Base-by-base conservation (phyloP, 306 rosid species). In the Cicer bijugum region DNA sequence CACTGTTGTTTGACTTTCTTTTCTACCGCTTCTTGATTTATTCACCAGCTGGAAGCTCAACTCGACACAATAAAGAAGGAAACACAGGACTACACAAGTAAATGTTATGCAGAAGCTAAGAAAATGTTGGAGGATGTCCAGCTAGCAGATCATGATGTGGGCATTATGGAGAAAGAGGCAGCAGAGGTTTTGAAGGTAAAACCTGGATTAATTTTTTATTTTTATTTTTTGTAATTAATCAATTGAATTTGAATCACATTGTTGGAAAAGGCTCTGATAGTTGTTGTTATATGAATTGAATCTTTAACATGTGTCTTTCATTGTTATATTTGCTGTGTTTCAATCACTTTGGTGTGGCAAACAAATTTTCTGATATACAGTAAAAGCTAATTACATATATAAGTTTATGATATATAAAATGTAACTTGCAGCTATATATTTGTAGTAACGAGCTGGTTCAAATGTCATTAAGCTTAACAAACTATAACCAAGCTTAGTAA, bases 141-240 rank as follows among this genome's bases (percentile, higher is more conserved):
- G 23, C 65, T 12, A 69, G 87, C 88, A 72, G 86, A 83, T 66
- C 84, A 28, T 70, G 84, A 87, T 61, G 55, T 94, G 75, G 80
- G 82, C 75, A 71, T 58, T 61, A 77, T 88, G 86, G 96, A 91
- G 80, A 77, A 78, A 80, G 97, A 91, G 81, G 96, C 87, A 10
- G 88, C 76, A 2, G 91, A 83, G 46, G 85, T 87, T 87, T 76
- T 87, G 53, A 82, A 91, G 96, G 98, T 93, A 82, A 52, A 28
- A 50, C 39, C 37, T 23, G 9, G 58, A 56, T 60, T 28, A 28
- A 3, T 28, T 74, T 50, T 43, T 64, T 38, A 53, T 56, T 46
- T 12, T 6, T 45, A 60, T 60, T 56, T 38, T 35, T 43, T 33
- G 42, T 59, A 59, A 12, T 28, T 28, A 60, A n/a, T 65, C 62